phyloP scores from a whole-genome alignment of 2,329 filamentous ascomycete species.

The Ophiostoma perfectum region DNA sequence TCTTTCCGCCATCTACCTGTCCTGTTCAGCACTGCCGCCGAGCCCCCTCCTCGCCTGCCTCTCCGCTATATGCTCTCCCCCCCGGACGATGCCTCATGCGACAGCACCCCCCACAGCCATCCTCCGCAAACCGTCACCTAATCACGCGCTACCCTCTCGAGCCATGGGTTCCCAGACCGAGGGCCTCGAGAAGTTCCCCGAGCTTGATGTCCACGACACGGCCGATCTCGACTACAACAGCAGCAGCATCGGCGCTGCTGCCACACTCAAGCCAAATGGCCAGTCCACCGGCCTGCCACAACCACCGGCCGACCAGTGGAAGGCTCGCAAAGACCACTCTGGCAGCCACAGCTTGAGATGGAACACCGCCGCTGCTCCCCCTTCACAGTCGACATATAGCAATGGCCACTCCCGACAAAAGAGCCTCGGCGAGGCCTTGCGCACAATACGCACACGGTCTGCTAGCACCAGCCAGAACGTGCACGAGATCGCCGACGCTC shows the following conservation, averaged over 20 bases:
- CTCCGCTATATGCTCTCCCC: not conserved
- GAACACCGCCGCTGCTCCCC: conserved; percentile 23
- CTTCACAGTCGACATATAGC: conserved; percentile 17
- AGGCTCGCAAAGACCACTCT: conserved; percentile 50
- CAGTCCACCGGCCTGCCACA: conserved; percentile 29
- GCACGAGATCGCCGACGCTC: conserved; percentile 84
- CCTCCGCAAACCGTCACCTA: conserved; percentile 17
- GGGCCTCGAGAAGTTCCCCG: conserved; percentile 54
- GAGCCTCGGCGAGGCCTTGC: conserved; percentile 83
- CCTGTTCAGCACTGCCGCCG: too few species aligned
- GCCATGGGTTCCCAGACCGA: conserved; percentile 25
- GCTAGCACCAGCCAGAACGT: conserved; percentile 89
- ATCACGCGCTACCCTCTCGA: conserved; percentile 9
- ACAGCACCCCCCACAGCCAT: conserved; percentile 16
- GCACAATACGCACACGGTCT: conserved; percentile 71
- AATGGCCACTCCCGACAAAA: conserved; percentile 66
- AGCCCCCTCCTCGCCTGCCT: not conserved
- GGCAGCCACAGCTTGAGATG: conserved; percentile 34
- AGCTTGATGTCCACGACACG: conserved; percentile 40
- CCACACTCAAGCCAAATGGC: conserved; percentile 30
- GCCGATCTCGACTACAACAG: conserved; percentile 21
- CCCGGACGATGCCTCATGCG: conserved; percentile 25
- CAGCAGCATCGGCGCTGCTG: conserved; percentile 4
- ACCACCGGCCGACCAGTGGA: conserved; percentile 48
- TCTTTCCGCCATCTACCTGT: not conserved